Base-by-base conservation (phyloP, 108 stramenopile genomes). In the Parmales sp. region DNA sequence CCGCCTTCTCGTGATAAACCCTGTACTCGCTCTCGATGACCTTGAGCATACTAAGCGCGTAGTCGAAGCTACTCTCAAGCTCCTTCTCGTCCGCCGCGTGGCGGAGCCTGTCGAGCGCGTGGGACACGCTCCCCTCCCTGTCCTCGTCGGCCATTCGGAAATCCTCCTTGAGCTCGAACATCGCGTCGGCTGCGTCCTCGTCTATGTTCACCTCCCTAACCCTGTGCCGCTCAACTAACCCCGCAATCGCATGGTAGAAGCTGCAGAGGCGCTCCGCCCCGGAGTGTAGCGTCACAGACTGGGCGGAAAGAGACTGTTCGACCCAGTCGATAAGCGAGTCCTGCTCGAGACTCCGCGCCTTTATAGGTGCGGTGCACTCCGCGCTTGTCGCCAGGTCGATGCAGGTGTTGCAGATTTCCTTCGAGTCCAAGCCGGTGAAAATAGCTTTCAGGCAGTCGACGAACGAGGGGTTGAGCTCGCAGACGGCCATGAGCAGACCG, bases 131-230 rank as follows among this genome's bases (percentile, higher is more conserved):
- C 0, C 8, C 74, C 41, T 80, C 79, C 16, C 39, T 22, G 43
- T 75, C 79, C 19, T 75, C 79, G 39, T 74, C 29, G 28, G 31
- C 74, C 6, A 76, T 39, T 16, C 79, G 71, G 25, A 72, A 75
- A 39, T 75, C 77, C 49, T 80, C 79, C 69, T 70, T 50, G n/a
- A 72, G 8, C 45, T 80, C 69, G 49, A 76, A 80, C 36, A 80
- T 50, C 45, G 70, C 76, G 16, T 75, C 70, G 13, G 38, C 19
- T 0, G 74, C 60, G 16, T 54, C 44, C 29, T 68, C 46, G 51
- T 74, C 74, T 13, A 69, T 44, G 34, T 37, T 6, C 4, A 64
- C n/a, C 45, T 69, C 51, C 29, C 63, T 49, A 20, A n/a, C 7
- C 26, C 41, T 16, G 69, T 74, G 67, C 4, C 4, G 16, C 65